Percentiles rank a stretch among this genome's conserved stretches.
phyloP scores from a whole-genome alignment of 768 basidiomycete species.

The Psilocybe sp. region DNA sequence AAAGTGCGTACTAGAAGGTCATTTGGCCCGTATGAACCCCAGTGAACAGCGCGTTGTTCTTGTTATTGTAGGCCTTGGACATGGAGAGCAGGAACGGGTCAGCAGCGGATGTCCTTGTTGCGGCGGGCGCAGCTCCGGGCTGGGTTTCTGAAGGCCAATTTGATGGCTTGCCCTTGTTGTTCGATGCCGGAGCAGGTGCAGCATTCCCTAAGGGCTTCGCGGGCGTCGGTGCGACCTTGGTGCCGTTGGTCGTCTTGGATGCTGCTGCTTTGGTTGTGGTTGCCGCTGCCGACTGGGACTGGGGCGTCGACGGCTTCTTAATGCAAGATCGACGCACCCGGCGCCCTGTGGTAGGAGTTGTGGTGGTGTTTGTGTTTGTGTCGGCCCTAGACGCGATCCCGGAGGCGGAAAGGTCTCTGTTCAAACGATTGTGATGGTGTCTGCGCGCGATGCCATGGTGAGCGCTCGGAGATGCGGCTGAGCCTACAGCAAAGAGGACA shows the following conservation, averaged over 20 bases:
- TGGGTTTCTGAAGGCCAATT: constrained; percentile 8
- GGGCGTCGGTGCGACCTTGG: neutral
- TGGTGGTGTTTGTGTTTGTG: neutral
- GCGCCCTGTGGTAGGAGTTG: neutral
- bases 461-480: neutral
- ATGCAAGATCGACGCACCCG: neutral
- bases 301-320: neutral
- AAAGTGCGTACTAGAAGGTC: constrained; percentile 9
- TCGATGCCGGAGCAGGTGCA: neutral
- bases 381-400: neutral
- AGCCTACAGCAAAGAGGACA: neutral
- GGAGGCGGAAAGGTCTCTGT: neutral
- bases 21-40: constrained; percentile 6
- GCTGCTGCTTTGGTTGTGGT: neutral
- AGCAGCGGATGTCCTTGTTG: constrained; percentile 7
- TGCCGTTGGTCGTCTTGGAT: neutral
- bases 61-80: constrained; percentile 11
- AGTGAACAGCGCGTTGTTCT: constrained; percentile 8
- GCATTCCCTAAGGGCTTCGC: neutral
- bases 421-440: constrained; percentile 9
- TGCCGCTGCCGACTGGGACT: neutral
- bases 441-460: constrained; percentile 1
- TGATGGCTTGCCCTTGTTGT: neutral
- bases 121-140: constrained; percentile 9
- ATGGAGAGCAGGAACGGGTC: constrained; percentile 10